Evolutionary conservation across 1,139 yeast species (phyloP), one percentile per base, ranked within the genome.

Genomic region (Suhomyces atakaporum): DNA sequence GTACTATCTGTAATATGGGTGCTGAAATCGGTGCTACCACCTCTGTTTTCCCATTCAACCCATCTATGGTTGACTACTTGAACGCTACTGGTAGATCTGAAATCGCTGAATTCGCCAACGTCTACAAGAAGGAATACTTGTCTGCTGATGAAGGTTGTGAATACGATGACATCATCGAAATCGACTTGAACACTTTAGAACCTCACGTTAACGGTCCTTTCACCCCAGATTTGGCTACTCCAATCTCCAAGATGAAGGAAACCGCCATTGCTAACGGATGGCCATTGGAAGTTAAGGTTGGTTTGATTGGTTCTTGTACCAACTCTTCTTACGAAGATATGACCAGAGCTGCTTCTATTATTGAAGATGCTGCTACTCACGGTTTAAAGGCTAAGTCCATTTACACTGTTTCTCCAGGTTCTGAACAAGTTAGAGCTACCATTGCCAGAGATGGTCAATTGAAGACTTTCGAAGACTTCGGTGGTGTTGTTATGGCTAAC

Each of bases 11-110:
- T 82, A 90, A 90, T 73, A 90, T 90, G 98, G 98, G 98, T 81
- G 98, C 98, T 53, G 98, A 90, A 75, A 88, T 90, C 56, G 98
- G 98, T 77, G 98, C 97, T 46, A 90, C 98, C 51, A 92, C 98
- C 45, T 92, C 97, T 38, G 90, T 86, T 50, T 92, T 92, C 95
- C 98, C 98, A 69, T 89, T 75, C 83, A 88, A 88, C 77, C 73
- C 81, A 55, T 82, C 96, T 49, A 88, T 88, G 96, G 81, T 72
- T 63, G 86, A 84, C 50, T 92, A 87, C 76, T 79, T 92, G 69
- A 70, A 79, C 52, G 95, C 96, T 42, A 92, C 98, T 50, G 81
- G 81, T 54, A 84, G 98, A 75, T 71, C 79, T 41, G 71, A 81
- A 62, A 86, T 92, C 62, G 87, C 94, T 49, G 83, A 85, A 48